Evolutionary conservation across 129 eudicot genomes (phyloP), one percentile per base, ranked within the genome.

Genomic region (Tanacetum coccineum): DNA sequence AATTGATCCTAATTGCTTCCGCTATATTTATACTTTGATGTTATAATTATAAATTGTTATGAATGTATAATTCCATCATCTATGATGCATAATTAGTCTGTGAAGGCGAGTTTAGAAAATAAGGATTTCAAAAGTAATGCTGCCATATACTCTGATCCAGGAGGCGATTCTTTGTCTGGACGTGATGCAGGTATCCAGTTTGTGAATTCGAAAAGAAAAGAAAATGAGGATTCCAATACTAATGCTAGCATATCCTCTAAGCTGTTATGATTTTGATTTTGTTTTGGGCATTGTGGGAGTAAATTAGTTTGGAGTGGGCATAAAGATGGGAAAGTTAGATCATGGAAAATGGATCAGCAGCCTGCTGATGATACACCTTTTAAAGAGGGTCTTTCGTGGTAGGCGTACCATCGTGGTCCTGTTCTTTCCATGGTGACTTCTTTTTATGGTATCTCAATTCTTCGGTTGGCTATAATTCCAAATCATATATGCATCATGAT

Each of bases 221-320:
- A 22, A 14, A 51, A 28, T 52, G 30, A 66, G 60, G 59, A 69
- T 55, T 44, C 57, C 10, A 40, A 28, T 25, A 11, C 30, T 30
- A 17, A 12, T 45, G 44, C 56, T 44, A 26, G 21, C 21, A 17
- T 14, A 5, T 55, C 73, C 64, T 25, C 50, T 68, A n/a, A n/a
- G n/a, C n/a, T n/a, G n/a, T n/a, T n/a, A n/a, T n/a, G n/a, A n/a
- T n/a, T n/a, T n/a, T n/a, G n/a, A n/a, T n/a, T n/a, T n/a, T n/a
- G n/a, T n/a, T n/a, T n/a, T n/a, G n/a, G n/a, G n/a, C n/a, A 94
- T 73, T 68, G 56, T 20, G 99, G 85, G 55, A 76, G 83, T 71
- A 89, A 83, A 59, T 62, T 89, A 80, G 88, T 94, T 18, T 89
- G 96, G 99, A 88, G 93, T 64, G 99, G 99, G 9, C 99, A 94